Percentiles rank a stretch among this genome's conserved stretches.
These are phyloP conservation scores for Talaromyces rugulosus DNA, from an alignment of 2,329 filamentous ascomycete species.

Conservation along the genomic window DNA sequence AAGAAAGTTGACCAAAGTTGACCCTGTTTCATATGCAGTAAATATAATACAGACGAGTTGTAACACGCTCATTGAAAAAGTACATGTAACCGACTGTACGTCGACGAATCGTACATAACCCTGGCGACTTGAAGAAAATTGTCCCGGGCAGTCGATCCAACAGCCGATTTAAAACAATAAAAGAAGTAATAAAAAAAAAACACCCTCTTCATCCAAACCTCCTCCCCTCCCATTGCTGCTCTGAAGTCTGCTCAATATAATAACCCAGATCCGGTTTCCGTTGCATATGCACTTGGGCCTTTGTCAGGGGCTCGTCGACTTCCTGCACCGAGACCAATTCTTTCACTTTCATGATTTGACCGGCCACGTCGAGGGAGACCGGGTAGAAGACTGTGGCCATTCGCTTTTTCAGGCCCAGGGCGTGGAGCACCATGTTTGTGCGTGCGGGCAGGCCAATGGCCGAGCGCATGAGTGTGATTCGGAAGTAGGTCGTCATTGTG, in stretches of 20 bases:
- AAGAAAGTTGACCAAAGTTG: neutral
- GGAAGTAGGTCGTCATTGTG: constrained; percentile 76
- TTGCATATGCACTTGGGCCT: constrained; percentile 64
- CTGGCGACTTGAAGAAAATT: no score
- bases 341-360: constrained; percentile 91
- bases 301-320: constrained; percentile 35
- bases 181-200: neutral
- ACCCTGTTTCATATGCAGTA: neutral
- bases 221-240: constrained; percentile 17
- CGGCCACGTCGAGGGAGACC: constrained; percentile 73
- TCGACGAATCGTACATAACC: no score
- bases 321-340: constrained; percentile 60
- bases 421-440: constrained; percentile 73
- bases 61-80: neutral
- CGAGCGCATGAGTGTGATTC: constrained; percentile 83
- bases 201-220: constrained; percentile 4
- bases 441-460: constrained; percentile 82
- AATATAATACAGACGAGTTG: neutral
- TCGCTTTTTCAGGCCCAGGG: constrained; percentile 80
- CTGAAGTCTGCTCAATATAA: constrained; percentile 58
- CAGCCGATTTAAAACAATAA: neutral
- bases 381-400: constrained; percentile 87
- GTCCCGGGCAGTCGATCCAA: no score
- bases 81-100: no score
- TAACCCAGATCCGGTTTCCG: constrained; percentile 76